Conservation (phyloP, 2,329 filamentous ascomycete genomes). For the Xylaria sp. region DNA sequence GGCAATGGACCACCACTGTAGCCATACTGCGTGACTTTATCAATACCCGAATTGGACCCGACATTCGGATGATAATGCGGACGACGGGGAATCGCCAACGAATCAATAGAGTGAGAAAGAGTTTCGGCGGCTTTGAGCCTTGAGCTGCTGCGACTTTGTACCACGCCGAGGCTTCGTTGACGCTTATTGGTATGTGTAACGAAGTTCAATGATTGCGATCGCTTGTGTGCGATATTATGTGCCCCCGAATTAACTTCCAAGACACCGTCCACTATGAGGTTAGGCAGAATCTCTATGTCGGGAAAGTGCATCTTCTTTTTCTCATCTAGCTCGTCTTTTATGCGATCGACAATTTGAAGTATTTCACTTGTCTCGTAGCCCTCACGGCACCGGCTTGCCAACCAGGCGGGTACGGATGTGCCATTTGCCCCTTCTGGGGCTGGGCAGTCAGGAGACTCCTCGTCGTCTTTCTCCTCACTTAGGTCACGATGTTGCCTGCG, state of each 20-base stretch:
- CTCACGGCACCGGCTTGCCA: conserved; percentile 56
- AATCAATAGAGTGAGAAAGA: background rate
- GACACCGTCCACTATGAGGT: conserved; percentile 56
- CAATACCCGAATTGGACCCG: background rate
- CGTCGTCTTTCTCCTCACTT: conserved; percentile 49
- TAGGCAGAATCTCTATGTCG: conserved; percentile 68
- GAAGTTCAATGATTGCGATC: conserved; percentile 48
- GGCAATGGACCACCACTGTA: conserved; percentile 41
- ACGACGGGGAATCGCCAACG: background rate
- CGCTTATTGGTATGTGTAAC: background rate
- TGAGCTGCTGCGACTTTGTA: background rate
- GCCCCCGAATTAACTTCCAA: conserved; percentile 47
- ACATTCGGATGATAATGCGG: background rate
- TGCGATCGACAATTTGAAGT: conserved; percentile 57
- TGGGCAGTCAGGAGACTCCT: conserved; percentile 22
- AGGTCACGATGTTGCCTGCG: conserved; percentile 53
- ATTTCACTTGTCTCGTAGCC: conserved; percentile 62
- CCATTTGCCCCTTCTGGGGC: background rate
- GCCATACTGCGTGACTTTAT: conserved; percentile 34
- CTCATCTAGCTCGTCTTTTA: conserved; percentile 58
- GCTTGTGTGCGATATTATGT: conserved; percentile 45
- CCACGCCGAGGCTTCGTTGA: background rate
- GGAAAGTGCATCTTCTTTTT: conserved; percentile 60
- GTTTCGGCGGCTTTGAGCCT: background rate
- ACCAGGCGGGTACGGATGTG: conserved; percentile 49